Conservation (phyloP, 106 monocot genomes). For the Acanthochlamys bracteata region DNA sequence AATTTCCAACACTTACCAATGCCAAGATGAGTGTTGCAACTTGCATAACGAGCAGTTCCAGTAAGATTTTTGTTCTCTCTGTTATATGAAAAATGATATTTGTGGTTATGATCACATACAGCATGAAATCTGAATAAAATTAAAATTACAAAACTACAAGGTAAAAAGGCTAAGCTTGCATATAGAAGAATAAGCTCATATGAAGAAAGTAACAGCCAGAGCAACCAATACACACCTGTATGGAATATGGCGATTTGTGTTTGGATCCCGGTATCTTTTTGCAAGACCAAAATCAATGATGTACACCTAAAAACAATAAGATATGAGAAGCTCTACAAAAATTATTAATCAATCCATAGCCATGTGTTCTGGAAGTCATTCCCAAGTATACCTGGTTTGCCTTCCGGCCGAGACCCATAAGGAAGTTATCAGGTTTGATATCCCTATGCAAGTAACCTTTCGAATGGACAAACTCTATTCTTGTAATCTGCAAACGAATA, state of each 20-base stretch:
- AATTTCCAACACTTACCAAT: slow-evolving; percentile 48
- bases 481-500: slow-evolving; percentile 51
- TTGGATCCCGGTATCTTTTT: slow-evolving; percentile 82
- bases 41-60: slow-evolving; percentile 97
- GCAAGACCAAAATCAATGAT: slow-evolving; percentile 99
- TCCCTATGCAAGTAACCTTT: slow-evolving; percentile 94
- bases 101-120: too few species aligned
- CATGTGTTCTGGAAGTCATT: background rate
- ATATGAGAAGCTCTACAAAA: slow-evolving; percentile 3
- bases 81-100: slow-evolving; percentile 6
- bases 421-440: slow-evolving; percentile 98
- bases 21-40: slow-evolving; percentile 94
- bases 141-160: background rate
- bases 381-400: slow-evolving; percentile 74
- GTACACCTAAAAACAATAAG: slow-evolving; percentile 52
- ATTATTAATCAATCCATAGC: slow-evolving; percentile 1
- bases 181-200: background rate
- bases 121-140: background rate
- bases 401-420: slow-evolving; percentile 96
- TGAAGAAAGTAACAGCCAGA: background rate
- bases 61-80: slow-evolving; percentile 93
- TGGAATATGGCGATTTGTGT: slow-evolving; percentile 62
- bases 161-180: background rate
- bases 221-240: slow-evolving; percentile 42
- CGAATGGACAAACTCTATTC: slow-evolving; percentile 90